Conservation (phyloP, 805 yeast genomes). For the Sugiyamaella marilandica region DNA sequence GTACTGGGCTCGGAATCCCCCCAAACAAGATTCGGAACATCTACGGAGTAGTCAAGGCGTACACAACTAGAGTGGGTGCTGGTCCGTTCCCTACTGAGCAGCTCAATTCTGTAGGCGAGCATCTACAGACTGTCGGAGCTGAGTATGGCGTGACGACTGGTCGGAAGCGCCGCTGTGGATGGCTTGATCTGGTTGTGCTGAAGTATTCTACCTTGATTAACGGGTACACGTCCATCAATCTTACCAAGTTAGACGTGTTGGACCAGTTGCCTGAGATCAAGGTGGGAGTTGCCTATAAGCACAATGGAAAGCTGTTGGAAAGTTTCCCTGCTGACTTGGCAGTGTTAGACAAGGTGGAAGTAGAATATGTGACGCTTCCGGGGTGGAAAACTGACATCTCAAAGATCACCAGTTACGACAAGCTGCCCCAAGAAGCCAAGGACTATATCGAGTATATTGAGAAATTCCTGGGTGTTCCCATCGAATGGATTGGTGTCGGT, state of each 20-base stretch:
- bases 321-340: slow-evolving; percentile 91
- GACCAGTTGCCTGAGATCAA: slow-evolving; percentile 85
- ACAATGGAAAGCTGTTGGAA: slow-evolving; percentile 68
- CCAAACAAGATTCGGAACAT: slow-evolving; percentile 75
- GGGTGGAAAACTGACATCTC: slow-evolving; percentile 93
- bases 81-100: slow-evolving; percentile 99
- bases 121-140: slow-evolving; percentile 85
- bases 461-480: slow-evolving; percentile 74
- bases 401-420: slow-evolving; percentile 58
- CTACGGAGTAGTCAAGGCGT: slow-evolving; percentile 96
- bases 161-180: slow-evolving; percentile 97
- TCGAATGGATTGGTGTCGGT: slow-evolving; percentile 98
- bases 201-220: slow-evolving; percentile 87
- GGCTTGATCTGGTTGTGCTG: slow-evolving; percentile 95
- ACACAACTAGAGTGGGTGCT: slow-evolving; percentile 98
- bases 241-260: slow-evolving; percentile 92
- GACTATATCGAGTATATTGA: slow-evolving; percentile 81
- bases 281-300: slow-evolving; percentile 78
- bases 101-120: slow-evolving; percentile 78
- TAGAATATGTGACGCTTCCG: slow-evolving; percentile 83
- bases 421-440: slow-evolving; percentile 84
- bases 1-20: slow-evolving; percentile 96
- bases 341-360: slow-evolving; percentile 82
- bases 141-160: slow-evolving; percentile 99
- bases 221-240: slow-evolving; percentile 90